A percentile compares a stretch with the other conserved stretches of the same genome.
Conservation (phyloP, 2,329 filamentous ascomycete genomes). For the Lecanicillium sp. region DNA sequence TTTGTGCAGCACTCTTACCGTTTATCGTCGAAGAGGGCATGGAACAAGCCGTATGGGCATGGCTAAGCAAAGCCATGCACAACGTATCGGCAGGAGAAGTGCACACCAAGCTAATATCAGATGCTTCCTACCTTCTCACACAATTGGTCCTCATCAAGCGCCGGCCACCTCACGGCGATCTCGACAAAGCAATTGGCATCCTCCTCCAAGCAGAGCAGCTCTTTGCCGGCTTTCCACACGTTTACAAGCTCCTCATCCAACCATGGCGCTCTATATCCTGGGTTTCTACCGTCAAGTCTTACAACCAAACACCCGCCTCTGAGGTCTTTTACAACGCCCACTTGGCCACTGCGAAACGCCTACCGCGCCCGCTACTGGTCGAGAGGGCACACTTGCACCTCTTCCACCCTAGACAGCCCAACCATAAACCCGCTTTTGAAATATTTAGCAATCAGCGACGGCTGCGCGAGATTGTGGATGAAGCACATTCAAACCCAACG, state of each 20-base stretch:
- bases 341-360: slow-evolving; percentile 34
- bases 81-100: slow-evolving; percentile 15
- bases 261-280: slow-evolving; percentile 43
- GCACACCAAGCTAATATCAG: slow-evolving; percentile 15
- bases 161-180: slow-evolving; percentile 27
- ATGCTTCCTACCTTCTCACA: slow-evolving; percentile 25
- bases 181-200: slow-evolving; percentile 41
- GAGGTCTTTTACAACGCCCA: slow-evolving; percentile 44
- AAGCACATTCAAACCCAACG: slow-evolving; percentile 4
- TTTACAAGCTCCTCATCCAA: slow-evolving; percentile 26
- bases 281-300: slow-evolving; percentile 42
- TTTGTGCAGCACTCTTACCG: slow-evolving; percentile 32
- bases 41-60: slow-evolving; percentile 43
- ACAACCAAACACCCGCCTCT: slow-evolving; percentile 35
- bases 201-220: slow-evolving; percentile 38
- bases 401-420: slow-evolving; percentile 44
- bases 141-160: slow-evolving; percentile 35
- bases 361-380: slow-evolving; percentile 27
- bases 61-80: slow-evolving; percentile 36
- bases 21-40: slow-evolving; percentile 46
- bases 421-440: slow-evolving; percentile 35
- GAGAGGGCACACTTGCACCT: slow-evolving; percentile 47
- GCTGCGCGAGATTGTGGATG: slow-evolving; percentile 18
- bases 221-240: slow-evolving; percentile 26
- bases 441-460: slow-evolving; percentile 30